Conservation (phyloP, 2,329 filamentous ascomycete genomes). For the Aspergillus spinulosporus region DNA sequence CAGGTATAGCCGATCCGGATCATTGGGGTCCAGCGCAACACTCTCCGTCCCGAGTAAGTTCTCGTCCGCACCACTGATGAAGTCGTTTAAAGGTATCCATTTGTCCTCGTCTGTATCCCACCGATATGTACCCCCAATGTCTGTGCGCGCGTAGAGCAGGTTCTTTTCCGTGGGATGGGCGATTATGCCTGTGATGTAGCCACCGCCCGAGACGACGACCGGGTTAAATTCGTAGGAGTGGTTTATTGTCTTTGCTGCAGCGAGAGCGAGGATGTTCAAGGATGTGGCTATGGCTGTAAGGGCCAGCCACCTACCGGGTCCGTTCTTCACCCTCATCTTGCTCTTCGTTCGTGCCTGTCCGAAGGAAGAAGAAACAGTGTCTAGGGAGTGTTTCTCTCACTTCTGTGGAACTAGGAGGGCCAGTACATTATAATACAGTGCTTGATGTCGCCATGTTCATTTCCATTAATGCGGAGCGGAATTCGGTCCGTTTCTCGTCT, state of each 20-base stretch:
- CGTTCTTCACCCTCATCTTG: not conserved
- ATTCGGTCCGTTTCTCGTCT: constrained; percentile 5
- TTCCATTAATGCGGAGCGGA: constrained; percentile 3
- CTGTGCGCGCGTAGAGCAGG: constrained; percentile 20
- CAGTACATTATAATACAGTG: not conserved
- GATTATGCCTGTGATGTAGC: constrained; percentile 20
- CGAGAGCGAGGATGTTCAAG: not conserved
- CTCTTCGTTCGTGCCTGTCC: not conserved
- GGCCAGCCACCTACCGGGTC: not conserved
- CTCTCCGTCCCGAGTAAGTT: constrained; percentile 21
- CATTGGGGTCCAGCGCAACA: constrained; percentile 16
- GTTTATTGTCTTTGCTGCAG: constrained; percentile 4
- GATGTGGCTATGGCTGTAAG: not conserved
- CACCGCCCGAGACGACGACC: constrained; percentile 17
- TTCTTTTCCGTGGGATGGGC: constrained; percentile 17
- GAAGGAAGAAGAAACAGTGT: no score
- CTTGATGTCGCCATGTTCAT: not conserved
- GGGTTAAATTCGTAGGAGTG: constrained; percentile 17
- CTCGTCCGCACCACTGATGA: constrained; percentile 16
- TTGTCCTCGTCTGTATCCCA: constrained; percentile 12
- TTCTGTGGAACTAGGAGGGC: not conserved
- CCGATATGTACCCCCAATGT: constrained; percentile 20
- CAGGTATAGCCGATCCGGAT: constrained; percentile 16
- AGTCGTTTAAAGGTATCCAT: constrained; percentile 21
- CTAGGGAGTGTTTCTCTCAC: not conserved